Evolutionary conservation across 1,284 basidiomycete genomes (phyloP).

Genomic region (Apiotrichum montevideense): DNA sequence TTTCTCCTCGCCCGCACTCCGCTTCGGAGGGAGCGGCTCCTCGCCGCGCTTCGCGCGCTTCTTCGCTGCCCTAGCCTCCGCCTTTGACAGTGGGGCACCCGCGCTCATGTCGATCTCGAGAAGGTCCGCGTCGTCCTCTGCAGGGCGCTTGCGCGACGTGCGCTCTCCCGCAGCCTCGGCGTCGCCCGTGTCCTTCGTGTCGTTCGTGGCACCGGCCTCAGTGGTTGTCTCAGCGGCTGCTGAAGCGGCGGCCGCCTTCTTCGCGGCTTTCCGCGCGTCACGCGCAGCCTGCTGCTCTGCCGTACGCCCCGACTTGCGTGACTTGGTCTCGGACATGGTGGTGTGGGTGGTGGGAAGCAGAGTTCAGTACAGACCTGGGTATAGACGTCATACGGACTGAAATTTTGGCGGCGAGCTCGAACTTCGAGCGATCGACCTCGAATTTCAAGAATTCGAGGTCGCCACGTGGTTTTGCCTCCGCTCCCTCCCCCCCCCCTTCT

Average conservation of each 20-base stretch:
- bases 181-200: conserved; percentile 6
- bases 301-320: conserved; percentile 31
- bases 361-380: not conserved
- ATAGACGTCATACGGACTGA: not conserved
- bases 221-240: conserved; percentile 2
- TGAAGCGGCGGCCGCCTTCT: conserved; percentile 15
- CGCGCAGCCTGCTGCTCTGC: conserved; percentile 39
- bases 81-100: conserved; percentile 45
- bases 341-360: not conserved
- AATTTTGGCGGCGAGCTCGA: not conserved
- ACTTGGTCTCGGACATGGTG: conserved; percentile 47
- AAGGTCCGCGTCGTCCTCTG: conserved; percentile 23
- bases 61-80: conserved; percentile 42
- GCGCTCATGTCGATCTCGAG: conserved; percentile 45
- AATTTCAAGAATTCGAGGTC: too few relatives aligned
- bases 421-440: not conserved
- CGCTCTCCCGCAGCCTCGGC: not conserved
- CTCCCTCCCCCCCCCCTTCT: too few relatives aligned
- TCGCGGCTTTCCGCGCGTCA: conserved; percentile 38
- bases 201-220: not conserved
- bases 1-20: conserved; percentile 14
- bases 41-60: conserved; percentile 35
- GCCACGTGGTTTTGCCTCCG: not conserved
- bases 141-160: conserved; percentile 19
- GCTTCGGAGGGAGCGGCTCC: conserved; percentile 14